A percentile compares a stretch with the other conserved stretches of the same genome.
Evolutionary conservation across 768 basidiomycete genomes (phyloP).

Genomic region (Tephrocybe sp.): DNA sequence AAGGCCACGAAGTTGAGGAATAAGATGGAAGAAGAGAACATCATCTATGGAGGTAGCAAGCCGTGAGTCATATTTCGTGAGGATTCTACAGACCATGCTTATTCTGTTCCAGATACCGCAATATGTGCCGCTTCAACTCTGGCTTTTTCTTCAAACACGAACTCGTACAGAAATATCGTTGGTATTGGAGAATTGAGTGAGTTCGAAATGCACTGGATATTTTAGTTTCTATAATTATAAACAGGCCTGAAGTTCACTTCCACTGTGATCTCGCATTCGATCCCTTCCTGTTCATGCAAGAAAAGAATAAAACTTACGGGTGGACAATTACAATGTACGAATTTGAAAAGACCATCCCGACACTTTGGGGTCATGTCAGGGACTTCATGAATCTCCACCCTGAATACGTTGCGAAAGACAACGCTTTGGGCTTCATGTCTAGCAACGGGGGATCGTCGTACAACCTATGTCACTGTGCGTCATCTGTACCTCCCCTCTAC

Average conservation of each 20-base stretch:
- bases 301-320: slow-evolving; percentile 68
- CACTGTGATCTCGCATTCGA: slow-evolving; percentile 68
- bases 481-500: slow-evolving; percentile 29
- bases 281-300: slow-evolving; percentile 75
- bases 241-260: slow-evolving; percentile 69
- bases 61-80: slow-evolving; percentile 23
- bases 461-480: slow-evolving; percentile 76
- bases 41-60: slow-evolving; percentile 43
- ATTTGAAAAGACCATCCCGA: slow-evolving; percentile 73
- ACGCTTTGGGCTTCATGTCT: slow-evolving; percentile 64
- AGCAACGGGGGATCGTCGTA: slow-evolving; percentile 38
- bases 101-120: slow-evolving; percentile 52
- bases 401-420: slow-evolving; percentile 52
- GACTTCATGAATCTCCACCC: slow-evolving; percentile 60
- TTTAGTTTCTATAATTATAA: slow-evolving; percentile 17
- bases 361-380: slow-evolving; percentile 71
- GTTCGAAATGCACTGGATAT: slow-evolving; percentile 21
- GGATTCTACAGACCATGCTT: neutral
- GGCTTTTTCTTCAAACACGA: slow-evolving; percentile 78
- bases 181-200: slow-evolving; percentile 67
- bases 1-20: slow-evolving; percentile 55
- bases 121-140: slow-evolving; percentile 77
- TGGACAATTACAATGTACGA: slow-evolving; percentile 80
- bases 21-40: slow-evolving; percentile 52
- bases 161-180: slow-evolving; percentile 64